Evolutionary conservation across 2,329 filamentous ascomycete genomes (phyloP).

Genomic region (Thelonectria blattea): DNA sequence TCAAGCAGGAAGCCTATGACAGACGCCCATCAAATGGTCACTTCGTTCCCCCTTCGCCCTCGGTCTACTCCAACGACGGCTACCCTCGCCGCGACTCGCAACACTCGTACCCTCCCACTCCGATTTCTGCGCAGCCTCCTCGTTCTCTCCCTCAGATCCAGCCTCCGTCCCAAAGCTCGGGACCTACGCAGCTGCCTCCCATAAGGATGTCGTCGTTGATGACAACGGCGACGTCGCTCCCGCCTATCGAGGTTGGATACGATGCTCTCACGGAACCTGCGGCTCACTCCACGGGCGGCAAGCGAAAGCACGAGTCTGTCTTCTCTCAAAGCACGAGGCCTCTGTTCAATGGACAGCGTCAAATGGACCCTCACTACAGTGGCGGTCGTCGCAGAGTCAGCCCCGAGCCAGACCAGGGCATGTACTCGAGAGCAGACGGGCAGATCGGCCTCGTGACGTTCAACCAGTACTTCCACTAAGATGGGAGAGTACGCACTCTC

Average conservation of each 20-base stretch:
- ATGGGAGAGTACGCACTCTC: neutral
- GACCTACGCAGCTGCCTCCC: conserved; percentile 40
- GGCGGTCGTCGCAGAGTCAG: conserved; percentile 31
- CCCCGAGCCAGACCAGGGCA: conserved; percentile 40
- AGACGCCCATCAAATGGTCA: conserved; percentile 45
- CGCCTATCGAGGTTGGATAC: conserved; percentile 45
- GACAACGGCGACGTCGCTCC: conserved; percentile 44
- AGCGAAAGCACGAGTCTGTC: conserved; percentile 47
- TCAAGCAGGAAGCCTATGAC: conserved; percentile 46
- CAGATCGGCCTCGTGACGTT: conserved; percentile 40
- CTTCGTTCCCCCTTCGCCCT: conserved; percentile 48
- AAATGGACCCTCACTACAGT: conserved; percentile 42
- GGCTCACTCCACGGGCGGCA: conserved; percentile 40
- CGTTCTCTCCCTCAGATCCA: conserved; percentile 22
- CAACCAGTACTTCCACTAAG: conserved; percentile 38
- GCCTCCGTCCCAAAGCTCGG: conserved; percentile 7
- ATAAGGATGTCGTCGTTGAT: conserved; percentile 46
- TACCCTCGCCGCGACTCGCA: conserved; percentile 42
- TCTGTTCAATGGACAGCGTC: conserved; percentile 47
- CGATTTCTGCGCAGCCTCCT: conserved; percentile 37
- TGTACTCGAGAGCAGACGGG: conserved; percentile 46
- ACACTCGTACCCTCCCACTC: conserved; percentile 39
- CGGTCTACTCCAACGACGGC: conserved; percentile 38
- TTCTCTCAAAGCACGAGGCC: conserved; percentile 42
- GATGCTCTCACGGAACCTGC: conserved; percentile 39